Evolutionary conservation across 768 basidiomycete species (phyloP).

Genomic region (Lentinula sp.): DNA sequence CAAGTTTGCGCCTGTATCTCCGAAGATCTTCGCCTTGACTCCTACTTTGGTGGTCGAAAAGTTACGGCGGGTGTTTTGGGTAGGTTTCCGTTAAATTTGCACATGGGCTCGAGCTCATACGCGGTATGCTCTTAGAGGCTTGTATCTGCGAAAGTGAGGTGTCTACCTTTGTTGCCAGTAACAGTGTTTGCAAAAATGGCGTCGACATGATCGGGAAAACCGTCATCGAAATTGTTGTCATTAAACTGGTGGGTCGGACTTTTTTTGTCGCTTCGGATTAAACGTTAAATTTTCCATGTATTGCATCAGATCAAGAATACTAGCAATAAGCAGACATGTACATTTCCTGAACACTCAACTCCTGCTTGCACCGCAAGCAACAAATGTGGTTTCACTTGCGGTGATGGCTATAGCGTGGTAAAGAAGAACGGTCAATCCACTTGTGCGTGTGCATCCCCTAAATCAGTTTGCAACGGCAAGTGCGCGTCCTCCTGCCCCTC

Average conservation of each 20-base stretch:
- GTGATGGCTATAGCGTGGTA: conserved; percentile 15
- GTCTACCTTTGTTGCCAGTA: not conserved
- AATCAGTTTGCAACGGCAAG: conserved; percentile 24
- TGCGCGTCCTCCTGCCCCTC: conserved; percentile 16
- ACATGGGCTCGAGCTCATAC: not conserved
- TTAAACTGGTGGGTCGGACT: not conserved
- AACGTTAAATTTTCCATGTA: not conserved
- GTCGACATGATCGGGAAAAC: not conserved
- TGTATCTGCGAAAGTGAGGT: not conserved
- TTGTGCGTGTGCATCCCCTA: conserved; percentile 21
- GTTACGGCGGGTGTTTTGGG: not conserved
- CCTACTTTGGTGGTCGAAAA: not conserved
- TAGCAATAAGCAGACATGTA: conserved; percentile 13
- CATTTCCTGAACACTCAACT: conserved; percentile 19
- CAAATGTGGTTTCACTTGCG: conserved; percentile 28
- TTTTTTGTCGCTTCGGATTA: not conserved
- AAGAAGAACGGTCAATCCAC: not conserved
- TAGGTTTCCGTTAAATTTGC: not conserved
- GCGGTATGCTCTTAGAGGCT: not conserved
- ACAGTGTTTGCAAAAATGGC: not conserved
- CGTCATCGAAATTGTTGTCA: not conserved
- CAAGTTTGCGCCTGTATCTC: not conserved
- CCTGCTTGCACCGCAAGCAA: conserved; percentile 16
- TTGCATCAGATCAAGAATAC: conserved; percentile 16
- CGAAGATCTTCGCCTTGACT: not conserved